Percentiles rank a stretch among this genome's conserved stretches.
phyloP scores from a whole-genome alignment of 257 asterid species.

The Capsicum baccatum region DNA sequence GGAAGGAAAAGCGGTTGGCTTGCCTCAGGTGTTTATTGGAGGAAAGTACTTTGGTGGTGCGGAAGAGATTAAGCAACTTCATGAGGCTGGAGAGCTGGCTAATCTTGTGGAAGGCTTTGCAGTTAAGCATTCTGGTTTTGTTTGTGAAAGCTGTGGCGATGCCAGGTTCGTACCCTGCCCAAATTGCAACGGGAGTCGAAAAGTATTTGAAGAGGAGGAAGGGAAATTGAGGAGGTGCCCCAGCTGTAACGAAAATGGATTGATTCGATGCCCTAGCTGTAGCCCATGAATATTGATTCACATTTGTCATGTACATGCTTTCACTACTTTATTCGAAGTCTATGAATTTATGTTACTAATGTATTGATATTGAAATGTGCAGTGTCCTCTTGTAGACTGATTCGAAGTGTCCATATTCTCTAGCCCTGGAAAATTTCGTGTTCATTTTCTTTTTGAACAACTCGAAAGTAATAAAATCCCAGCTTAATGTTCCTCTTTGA shows the following conservation, averaged over 20 bases:
- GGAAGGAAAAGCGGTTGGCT: constrained; percentile 56
- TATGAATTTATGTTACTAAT: constrained; percentile 23
- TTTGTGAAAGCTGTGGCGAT: constrained; percentile 60
- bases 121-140: constrained; percentile 35
- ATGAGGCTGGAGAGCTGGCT: constrained; percentile 58
- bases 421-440: constrained; percentile 10
- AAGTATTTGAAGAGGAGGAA: constrained; percentile 55
- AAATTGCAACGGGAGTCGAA: constrained; percentile 67
- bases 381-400: constrained; percentile 20
- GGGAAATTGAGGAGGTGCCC: constrained; percentile 38
- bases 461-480: constrained; percentile 12
- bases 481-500: neutral
- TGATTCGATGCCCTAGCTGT: constrained; percentile 42
- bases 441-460: constrained; percentile 18
- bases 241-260: constrained; percentile 45
- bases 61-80: constrained; percentile 50
- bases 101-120: constrained; percentile 58
- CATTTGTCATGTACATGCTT: constrained; percentile 20
- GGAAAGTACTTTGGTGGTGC: constrained; percentile 68
- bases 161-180: constrained; percentile 57
- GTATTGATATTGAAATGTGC: constrained; percentile 13
- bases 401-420: constrained; percentile 19
- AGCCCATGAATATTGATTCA: constrained; percentile 26
- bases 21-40: constrained; percentile 87
- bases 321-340: neutral